phyloP scores from a whole-genome alignment of 2,329 filamentous ascomycete species.

The Celoporthe dispersa region DNA sequence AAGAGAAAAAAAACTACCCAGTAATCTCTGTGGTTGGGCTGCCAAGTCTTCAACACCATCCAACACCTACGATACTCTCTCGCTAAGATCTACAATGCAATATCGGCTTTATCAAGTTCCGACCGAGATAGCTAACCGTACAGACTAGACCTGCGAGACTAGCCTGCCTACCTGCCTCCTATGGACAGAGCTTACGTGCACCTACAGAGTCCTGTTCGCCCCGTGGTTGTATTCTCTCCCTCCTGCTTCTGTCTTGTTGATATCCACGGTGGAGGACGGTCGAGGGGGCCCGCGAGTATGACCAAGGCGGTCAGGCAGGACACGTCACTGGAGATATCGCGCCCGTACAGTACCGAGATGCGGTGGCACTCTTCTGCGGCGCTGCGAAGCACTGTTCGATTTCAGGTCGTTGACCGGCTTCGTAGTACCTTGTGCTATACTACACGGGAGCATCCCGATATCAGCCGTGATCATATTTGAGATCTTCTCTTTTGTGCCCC shows the following conservation, averaged over 20 bases:
- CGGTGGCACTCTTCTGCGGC: not conserved
- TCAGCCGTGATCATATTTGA: not conserved
- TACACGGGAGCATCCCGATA: not conserved
- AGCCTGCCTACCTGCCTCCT: not conserved
- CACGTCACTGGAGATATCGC: not conserved
- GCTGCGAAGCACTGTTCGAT: not conserved
- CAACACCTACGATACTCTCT: not conserved
- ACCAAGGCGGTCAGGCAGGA: not conserved
- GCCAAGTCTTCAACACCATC: not conserved
- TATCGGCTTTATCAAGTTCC: not conserved
- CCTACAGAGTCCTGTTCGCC: not conserved
- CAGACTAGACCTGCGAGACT: not conserved
- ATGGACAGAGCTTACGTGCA: not conserved
- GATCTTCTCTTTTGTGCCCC: not conserved
- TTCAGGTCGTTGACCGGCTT: not conserved
- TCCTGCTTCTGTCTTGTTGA: not conserved
- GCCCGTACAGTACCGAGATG: not conserved
- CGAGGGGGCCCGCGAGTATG: not conserved
- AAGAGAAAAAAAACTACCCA: too few relatives aligned
- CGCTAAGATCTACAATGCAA: conserved; percentile 3
- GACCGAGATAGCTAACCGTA: not conserved
- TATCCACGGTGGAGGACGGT: not conserved
- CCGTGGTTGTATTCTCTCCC: not conserved
- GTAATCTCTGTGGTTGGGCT: not conserved
- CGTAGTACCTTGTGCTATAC: not conserved